A percentile compares a stretch with the other conserved stretches of the same genome.
phyloP scores from a whole-genome alignment of 345 rosid species.

The Combretum micranthum region DNA sequence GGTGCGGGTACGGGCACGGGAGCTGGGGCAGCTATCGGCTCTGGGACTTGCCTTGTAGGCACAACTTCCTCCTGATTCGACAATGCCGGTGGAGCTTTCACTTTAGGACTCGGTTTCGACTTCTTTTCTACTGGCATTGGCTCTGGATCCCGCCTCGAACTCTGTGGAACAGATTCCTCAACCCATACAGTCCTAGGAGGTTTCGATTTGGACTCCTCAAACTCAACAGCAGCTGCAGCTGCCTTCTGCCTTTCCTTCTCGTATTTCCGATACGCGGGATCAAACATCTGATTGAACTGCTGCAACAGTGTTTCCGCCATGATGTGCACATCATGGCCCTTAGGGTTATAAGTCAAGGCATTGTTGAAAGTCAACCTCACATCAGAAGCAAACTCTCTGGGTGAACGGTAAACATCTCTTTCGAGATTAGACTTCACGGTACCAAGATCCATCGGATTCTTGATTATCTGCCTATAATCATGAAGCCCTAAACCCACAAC shows the following conservation, averaged over 20 bases:
- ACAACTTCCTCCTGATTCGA: constrained; percentile 3
- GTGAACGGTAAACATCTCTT: constrained; percentile 18
- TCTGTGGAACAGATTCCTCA: constrained; percentile 11
- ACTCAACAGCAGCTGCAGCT: background rate
- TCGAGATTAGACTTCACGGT: constrained; percentile 31
- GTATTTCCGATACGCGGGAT: constrained; percentile 14
- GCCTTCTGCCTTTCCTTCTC: constrained; percentile 16
- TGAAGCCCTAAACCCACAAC: constrained; percentile 25
- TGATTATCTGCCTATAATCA: constrained; percentile 38
- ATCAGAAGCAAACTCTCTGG: constrained; percentile 35
- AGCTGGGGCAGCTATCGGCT: background rate
- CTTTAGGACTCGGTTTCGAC: constrained; percentile 6
- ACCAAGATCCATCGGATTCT: constrained; percentile 58
- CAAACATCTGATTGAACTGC: constrained; percentile 26
- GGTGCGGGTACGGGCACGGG: background rate
- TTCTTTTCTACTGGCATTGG: constrained; percentile 5
- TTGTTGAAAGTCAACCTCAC: constrained; percentile 52
- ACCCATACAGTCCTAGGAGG: constrained; percentile 3
- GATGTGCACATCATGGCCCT: constrained; percentile 29
- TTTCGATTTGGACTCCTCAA: background rate
- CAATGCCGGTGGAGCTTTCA: constrained; percentile 3
- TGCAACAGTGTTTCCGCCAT: constrained; percentile 31
- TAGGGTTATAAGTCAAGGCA: constrained; percentile 44
- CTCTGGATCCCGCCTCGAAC: constrained; percentile 10
- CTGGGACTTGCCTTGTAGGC: background rate